Evolutionary conservation across 768 basidiomycete species (phyloP), one percentile per base, ranked within the genome.

Genomic region (Ephemerocybe angulata): DNA sequence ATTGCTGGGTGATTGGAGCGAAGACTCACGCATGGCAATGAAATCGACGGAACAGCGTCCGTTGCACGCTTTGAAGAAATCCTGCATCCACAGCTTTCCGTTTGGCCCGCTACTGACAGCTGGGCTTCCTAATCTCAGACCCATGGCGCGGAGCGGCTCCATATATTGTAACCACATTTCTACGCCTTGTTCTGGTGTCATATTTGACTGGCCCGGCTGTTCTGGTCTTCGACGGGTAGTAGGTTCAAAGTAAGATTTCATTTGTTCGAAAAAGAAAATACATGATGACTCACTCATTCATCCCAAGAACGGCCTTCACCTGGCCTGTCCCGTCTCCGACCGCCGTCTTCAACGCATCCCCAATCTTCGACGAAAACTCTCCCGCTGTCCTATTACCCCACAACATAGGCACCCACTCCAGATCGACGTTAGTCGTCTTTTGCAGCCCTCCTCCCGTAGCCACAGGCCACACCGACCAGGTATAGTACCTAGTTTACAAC

Each of bases 331-430:
- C 33, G 21, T 12, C 21, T 22, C n/a, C n/a, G 21, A 17, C 42
- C 12, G n/a, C 25, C 2, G 35, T 51, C 12, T 63, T 53, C 50
- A 82, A 68, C 1, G 76, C 75, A 10, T 69, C 59, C 46, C 77
- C 72, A 50, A 82, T 77, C 2, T 68, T 70, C 13, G 65, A 58
- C 17, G 67, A 62, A 63, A 77, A 84, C 15, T 76, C 64, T 24
- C 68, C 61, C n/a, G 75, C 60, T 17, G 75, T 58, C 19, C 63
- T 60, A 15, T 60, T 43, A 17, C 82, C 81, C 81, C 82, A 82
- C 4, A 83, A 72, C 79, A 82, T 79, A 19, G 82, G 80, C 1
- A 80, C 77, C 58, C 79, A 83, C 58, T 83, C 81, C 21, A 82
- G 67, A 57, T 67, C 58, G 4, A 74, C 65, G 24, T 62, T 56